Evolutionary conservation across 495 filamentous ascomycete species (phyloP).

Genomic region (Aspergillus heteromorphus): DNA sequence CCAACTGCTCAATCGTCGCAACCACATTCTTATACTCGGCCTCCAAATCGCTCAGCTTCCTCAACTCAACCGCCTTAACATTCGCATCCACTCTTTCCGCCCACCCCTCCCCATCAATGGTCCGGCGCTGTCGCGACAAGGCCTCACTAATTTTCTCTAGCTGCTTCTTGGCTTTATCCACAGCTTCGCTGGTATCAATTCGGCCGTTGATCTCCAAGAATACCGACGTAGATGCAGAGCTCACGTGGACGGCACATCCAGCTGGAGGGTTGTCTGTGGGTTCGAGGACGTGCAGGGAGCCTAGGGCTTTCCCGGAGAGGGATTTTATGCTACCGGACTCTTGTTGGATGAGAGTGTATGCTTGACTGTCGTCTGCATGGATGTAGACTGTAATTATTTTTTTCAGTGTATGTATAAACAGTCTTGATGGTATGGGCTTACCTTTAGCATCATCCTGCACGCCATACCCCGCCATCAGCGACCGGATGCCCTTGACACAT

Average conservation of each 20-base stretch:
- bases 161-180: conserved; percentile 51
- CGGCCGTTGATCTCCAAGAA: conserved; percentile 55
- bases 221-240: conserved; percentile 61
- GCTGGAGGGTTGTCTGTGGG: conserved; percentile 52
- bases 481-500: conserved; percentile 52
- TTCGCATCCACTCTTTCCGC: conserved; percentile 42
- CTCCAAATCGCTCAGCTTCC: conserved; percentile 54
- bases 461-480: conserved; percentile 52
- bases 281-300: conserved; percentile 42
- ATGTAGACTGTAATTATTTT: conserved; percentile 40
- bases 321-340: conserved; percentile 59
- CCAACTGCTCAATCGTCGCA: conserved; percentile 8
- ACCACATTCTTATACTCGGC: conserved; percentile 27
- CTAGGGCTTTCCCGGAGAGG: conserved; percentile 56
- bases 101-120: conserved; percentile 33
- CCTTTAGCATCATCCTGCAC: conserved; percentile 16
- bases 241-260: conserved; percentile 67
- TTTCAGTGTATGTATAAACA: too few relatives aligned
- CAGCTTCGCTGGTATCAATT: too few relatives aligned
- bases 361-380: conserved; percentile 51
- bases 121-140: conserved; percentile 28
- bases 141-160: conserved; percentile 30
- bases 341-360: conserved; percentile 50
- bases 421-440: too few relatives aligned
- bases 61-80: conserved; percentile 54